A percentile compares a stretch with the other conserved stretches of the same genome.
These are phyloP conservation scores for Cyberlindnera bimundalis DNA, from an alignment of 805 yeast species.

Conservation along the genomic window DNA sequence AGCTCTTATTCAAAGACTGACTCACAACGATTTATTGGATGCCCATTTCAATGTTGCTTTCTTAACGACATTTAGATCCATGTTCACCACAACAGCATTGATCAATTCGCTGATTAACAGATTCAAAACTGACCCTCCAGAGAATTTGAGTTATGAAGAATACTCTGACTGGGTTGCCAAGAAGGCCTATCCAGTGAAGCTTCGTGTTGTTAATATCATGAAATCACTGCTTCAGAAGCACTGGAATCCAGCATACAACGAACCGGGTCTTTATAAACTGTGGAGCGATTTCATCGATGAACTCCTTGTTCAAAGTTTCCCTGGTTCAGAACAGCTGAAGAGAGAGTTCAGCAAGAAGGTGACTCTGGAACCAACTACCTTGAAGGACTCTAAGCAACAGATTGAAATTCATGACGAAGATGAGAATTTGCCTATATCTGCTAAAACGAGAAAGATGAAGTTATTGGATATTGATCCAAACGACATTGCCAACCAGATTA, in stretches of 20 bases:
- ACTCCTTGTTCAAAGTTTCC: slow-evolving; percentile 38
- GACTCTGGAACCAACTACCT: slow-evolving; percentile 4
- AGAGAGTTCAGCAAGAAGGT: slow-evolving; percentile 36
- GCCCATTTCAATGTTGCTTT: slow-evolving; percentile 65
- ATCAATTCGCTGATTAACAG: slow-evolving; percentile 57
- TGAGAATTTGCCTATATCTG: slow-evolving; percentile 8
- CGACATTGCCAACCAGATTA: slow-evolving; percentile 81
- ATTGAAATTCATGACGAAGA: slow-evolving; percentile 4
- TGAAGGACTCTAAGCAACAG: slow-evolving; percentile 3
- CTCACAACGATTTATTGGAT: slow-evolving; percentile 65
- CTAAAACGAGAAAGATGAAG: slow-evolving; percentile 39
- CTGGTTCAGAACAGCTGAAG: slow-evolving; percentile 41
- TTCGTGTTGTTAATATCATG: slow-evolving; percentile 64
- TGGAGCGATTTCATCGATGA: slow-evolving; percentile 39
- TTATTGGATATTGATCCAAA: slow-evolving; percentile 66
- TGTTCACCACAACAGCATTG: slow-evolving; percentile 63
- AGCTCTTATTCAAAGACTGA: slow-evolving; percentile 76
- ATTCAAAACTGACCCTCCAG: slow-evolving; percentile 77
- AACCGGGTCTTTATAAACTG: slow-evolving; percentile 37
- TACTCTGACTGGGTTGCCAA: slow-evolving; percentile 71
- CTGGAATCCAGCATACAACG: slow-evolving; percentile 64
- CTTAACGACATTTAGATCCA: slow-evolving; percentile 71
- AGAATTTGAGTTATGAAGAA: slow-evolving; percentile 79
- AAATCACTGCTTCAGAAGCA: slow-evolving; percentile 61
- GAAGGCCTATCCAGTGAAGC: slow-evolving; percentile 64